Base-by-base conservation (phyloP, 352 stramenopile species). In the Globisporangium yorkense region DNA sequence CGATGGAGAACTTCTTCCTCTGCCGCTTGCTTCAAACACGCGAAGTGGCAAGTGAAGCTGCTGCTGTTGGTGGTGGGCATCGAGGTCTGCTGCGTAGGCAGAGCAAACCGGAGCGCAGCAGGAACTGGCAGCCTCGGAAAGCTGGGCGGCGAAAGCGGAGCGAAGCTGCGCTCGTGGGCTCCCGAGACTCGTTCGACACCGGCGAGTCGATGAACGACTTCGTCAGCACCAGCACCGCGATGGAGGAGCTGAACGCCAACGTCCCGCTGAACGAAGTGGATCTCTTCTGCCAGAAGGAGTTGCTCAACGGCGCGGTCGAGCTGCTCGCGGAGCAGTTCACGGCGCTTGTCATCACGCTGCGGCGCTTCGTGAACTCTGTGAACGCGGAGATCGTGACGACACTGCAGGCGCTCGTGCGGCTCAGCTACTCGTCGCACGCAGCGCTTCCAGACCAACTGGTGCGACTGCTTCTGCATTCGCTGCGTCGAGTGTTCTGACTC, bases 181-280 rank as follows among this genome's bases (percentile, higher is more conserved):
- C 63, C 31, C 60, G 75, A 21, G 72, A 79, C 33, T 84, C 74
- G 7, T 68, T 78, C 39, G 74, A 85, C 9, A 77, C 70, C 0
- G 71, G 60, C 8, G 47, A 80, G 24, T 74, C 70, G 13, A 76
- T 85, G 69, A 83, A 85, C 57, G 75, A 83, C 41, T 64, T 62
- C 24, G 44, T 82, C 18, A 76, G 62, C 40, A 74, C 73, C 10
- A 51, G 46, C 13, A 54, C 71, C 20, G 75, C 75, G 6, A 80
- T 86, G 64, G 75, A 86, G 43, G 75, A 86, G 56, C 58, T 86
- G 16, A 86, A 86, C 51, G 67, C 73, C 4, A 86, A 86, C 31
- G 54, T 84, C 5, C 63, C 58, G 39, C 55, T 86, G 13, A 68
- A 73, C 5, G 75, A 75, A 35, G 65, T 79, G 3, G 76, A 59